Base-by-base conservation (phyloP, 192 early-diverging fungal genomes). In the Geranomyces michiganensis region DNA sequence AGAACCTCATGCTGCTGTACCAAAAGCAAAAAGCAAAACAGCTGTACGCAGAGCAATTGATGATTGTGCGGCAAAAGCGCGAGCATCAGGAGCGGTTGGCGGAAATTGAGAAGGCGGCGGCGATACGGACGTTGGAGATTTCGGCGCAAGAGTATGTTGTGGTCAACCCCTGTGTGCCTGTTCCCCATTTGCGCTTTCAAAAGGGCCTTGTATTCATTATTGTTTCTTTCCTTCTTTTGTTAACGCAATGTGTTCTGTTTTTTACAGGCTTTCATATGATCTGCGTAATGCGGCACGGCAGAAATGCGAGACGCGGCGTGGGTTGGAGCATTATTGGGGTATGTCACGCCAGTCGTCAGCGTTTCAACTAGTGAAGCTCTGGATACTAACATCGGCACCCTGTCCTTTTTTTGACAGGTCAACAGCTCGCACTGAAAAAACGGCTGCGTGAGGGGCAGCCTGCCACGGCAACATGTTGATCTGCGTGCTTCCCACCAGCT, bases 1-100 rank as follows among this genome's bases (percentile, higher is more conserved):
- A 84, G 62, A 80, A 51, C 46, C 56, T 82, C n/a, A 82, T 82
- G 79, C 62, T 76, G 21, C 62, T 82, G 47, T 82, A 84, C 64
- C 77, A 82, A 65, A 72, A 77, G 46, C 82, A 84, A 56, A 84
- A 84, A 56, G 82, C 82, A 32, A 73, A 76, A 49, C 79, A 84
- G 66, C 66, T 84, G 55, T 84, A 84, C 47, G 73, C 79, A 41
- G 82, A 84, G 64, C 82, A 84, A 56, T 49, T 84, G 21, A 78
- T 77, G 29, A 79, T 84, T 62, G 61, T 84, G 22, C 58, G 65
- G 44, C 82, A 84, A 65, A 49, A 73, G 17, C 30, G 68, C 30
- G 75, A 78, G 36, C 82, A 82, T 56, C 79, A 79, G 55, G 26
- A 8, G 7, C 62, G 70, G 55, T 69, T 81, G 19, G 68, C 76